Evolutionary conservation across 805 yeast genomes (phyloP).

Genomic region (Candida tibetensis): DNA sequence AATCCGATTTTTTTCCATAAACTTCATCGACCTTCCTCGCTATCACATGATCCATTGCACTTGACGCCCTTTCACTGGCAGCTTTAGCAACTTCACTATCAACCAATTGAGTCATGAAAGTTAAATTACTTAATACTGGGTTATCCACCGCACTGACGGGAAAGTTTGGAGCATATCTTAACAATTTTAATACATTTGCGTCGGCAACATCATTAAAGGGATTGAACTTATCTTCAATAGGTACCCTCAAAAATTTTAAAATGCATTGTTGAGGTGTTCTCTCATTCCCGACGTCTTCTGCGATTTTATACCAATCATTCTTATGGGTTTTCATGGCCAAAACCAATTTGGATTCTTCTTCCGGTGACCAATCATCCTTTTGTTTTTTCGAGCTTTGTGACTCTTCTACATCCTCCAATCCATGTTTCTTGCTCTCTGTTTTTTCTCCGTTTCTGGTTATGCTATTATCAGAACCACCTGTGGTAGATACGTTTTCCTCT

Average conservation of each 20-base stretch:
- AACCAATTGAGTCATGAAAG: conserved; percentile 80
- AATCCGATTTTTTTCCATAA: conserved; percentile 17
- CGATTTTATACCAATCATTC: conserved; percentile 78
- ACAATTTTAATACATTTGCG: conserved; percentile 59
- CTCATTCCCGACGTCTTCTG: conserved; percentile 59
- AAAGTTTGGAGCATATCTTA: conserved; percentile 77
- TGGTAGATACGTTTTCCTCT: conserved; percentile 7
- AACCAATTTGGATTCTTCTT: conserved; percentile 58
- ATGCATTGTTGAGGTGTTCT: conserved; percentile 79
- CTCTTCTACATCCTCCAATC: conserved; percentile 1
- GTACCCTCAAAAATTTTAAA: conserved; percentile 71
- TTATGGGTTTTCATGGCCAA: conserved; percentile 60
- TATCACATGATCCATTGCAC: conserved; percentile 44
- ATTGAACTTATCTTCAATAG: conserved; percentile 71
- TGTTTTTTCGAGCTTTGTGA: conserved; percentile 23
- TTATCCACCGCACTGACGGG: conserved; percentile 86
- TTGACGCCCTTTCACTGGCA: conserved; percentile 66
- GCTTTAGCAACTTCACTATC: conserved; percentile 85
- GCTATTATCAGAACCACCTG: conserved; percentile 5
- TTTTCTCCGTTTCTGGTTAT: conserved; percentile 1
- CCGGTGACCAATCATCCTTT: conserved; percentile 59
- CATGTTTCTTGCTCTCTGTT: conserved; percentile 3
- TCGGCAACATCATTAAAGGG: conserved; percentile 39
- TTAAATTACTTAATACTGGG: conserved; percentile 90
- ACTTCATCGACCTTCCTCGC: conserved; percentile 35